Evolutionary conservation across 768 basidiomycete genomes (phyloP), one percentile per base, ranked within the genome.

Genomic region (Xerocomellus intermedius): DNA sequence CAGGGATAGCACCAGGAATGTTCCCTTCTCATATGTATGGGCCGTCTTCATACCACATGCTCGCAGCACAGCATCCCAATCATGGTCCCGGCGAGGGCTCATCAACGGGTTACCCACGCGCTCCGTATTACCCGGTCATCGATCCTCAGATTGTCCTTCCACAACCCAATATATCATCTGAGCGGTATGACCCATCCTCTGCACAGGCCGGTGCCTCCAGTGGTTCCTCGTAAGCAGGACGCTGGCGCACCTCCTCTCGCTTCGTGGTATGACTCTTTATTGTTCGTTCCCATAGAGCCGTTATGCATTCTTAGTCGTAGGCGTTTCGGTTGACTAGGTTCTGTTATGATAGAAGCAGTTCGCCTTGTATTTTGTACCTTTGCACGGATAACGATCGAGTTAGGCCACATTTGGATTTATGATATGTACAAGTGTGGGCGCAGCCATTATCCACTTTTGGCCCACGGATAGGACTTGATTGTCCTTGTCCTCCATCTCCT

Each of bases 91-190:
- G 60, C 8, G 64, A 59, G 66, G 73, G 61, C 36, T 65, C 56
- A 7, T 63, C 68, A 58, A 24, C 62, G 52, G 54, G 65, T 51
- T 60, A 68, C 42, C 50, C 68, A 2, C 68, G 68, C 30, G 45
- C 58, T 3, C 38, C 63, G 54, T 77, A 77, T 53, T 77, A 74
- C 56, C 73, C 76, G 1, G 69, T 71, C 14, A 75, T 77, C 45
- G 76, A 77, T 58, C 74, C 76, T 17, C 70, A 67, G 54, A 70
- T 73, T 30, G 66, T 68, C 22, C 38, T 64, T 46, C 60, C 68
- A 35, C 69, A 69, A 33, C 59, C 59, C 14, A 70, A 73, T n/a
- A 60, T 71, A 24, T 71, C 70, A 4, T 71, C 70, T 35, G 70
- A 72, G 54, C 68, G 70, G 19, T 73, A 70, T 42, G 67, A 71